Evolutionary conservation across 306 rosid species (phyloP).

Genomic region (Acacia melanoxylon): DNA sequence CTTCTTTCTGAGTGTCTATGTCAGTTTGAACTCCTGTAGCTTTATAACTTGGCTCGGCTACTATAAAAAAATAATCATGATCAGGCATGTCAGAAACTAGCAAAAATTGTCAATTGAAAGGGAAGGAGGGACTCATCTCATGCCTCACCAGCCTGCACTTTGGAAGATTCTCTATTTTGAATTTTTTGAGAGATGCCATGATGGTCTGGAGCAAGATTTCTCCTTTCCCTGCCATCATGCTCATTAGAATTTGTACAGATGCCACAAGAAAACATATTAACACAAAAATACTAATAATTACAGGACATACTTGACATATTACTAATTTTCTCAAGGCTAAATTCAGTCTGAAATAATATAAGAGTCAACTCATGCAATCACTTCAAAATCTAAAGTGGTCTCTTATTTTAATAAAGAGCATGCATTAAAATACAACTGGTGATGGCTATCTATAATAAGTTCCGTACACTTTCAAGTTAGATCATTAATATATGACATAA

Average conservation of each 20-base stretch:
- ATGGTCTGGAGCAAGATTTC: conserved; percentile 33
- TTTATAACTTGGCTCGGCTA: conserved; percentile 43
- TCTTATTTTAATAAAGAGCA: conserved; percentile 3
- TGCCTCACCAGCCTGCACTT: conserved; percentile 47
- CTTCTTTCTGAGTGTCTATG: conserved; percentile 34
- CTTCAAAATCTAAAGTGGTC: conserved; percentile 4
- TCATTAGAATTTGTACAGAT: conserved; percentile 19
- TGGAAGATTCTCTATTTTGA: conserved; percentile 41
- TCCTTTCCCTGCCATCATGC: conserved; percentile 45
- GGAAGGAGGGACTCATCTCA: background rate
- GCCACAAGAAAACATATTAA: conserved; percentile 14
- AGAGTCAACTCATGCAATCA: conserved; percentile 18
- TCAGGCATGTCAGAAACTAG: conserved; percentile 27
- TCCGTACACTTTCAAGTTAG: background rate
- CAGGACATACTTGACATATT: conserved; percentile 2
- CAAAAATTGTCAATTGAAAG: conserved; percentile 14
- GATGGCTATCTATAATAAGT: conserved; percentile 15
- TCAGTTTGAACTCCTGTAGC: conserved; percentile 53
- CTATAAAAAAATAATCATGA: conserved; percentile 17
- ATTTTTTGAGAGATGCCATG: conserved; percentile 31
- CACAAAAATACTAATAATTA: background rate
- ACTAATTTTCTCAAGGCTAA: background rate
- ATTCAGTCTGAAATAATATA: conserved; percentile 15
- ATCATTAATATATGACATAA: conserved; percentile 12
- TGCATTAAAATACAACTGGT: conserved; percentile 14